These are phyloP conservation scores for Paramecium caudatum DNA, from an alignment of 73 alveolate species.

Conservation along the genomic window DNA sequence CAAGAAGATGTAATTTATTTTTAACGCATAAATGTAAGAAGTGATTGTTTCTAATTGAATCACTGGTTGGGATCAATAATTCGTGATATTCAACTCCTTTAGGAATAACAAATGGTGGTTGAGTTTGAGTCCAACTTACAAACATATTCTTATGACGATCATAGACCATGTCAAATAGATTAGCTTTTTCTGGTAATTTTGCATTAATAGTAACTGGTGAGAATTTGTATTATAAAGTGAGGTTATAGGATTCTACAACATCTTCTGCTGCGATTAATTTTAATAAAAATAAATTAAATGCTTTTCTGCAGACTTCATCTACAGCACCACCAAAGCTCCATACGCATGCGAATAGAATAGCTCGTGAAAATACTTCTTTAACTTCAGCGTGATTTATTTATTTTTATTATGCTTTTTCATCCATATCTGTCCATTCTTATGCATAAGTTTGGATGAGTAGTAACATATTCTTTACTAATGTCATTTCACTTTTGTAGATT, in stretches of 20 bases:
- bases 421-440: constrained; percentile 81
- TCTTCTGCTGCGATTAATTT: constrained; percentile 86
- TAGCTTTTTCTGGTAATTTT: constrained; percentile 68
- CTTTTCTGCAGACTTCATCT: constrained; percentile 95
- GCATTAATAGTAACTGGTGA: constrained; percentile 65
- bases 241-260: constrained; percentile 70
- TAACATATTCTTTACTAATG: constrained; percentile 67
- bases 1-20: constrained; percentile 92
- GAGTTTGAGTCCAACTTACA: constrained; percentile 86
- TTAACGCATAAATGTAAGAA: constrained; percentile 91
- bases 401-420: constrained; percentile 69
- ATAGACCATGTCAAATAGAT: constrained; percentile 85
- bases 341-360: constrained; percentile 89
- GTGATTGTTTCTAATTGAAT: constrained; percentile 96
- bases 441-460: constrained; percentile 66
- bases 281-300: constrained; percentile 90
- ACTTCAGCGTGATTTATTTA: constrained; percentile 85
- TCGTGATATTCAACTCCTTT: constrained; percentile 94
- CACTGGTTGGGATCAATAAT: constrained; percentile 98
- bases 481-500: constrained; percentile 75
- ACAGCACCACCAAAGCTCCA: constrained; percentile 99
- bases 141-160: constrained; percentile 82
- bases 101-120: constrained; percentile 83
- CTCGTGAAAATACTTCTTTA: constrained; percentile 91
- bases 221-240: constrained; percentile 16